A percentile compares a stretch with the other conserved stretches of the same genome.
Evolutionary conservation across 164 flowering plant species (phyloP).

Genomic region (Taxillus chinensis): DNA sequence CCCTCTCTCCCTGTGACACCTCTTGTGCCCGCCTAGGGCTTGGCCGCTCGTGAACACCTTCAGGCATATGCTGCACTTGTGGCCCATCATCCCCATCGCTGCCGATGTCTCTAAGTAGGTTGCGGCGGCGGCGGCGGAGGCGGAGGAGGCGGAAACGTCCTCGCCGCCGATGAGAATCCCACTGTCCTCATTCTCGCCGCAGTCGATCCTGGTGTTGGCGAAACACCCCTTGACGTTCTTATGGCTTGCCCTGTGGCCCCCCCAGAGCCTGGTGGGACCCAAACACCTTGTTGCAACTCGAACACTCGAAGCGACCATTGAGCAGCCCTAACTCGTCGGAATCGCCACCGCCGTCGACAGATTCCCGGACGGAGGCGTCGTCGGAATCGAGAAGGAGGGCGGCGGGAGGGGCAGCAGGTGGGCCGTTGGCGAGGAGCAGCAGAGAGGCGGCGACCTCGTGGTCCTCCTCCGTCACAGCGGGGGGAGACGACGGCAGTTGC

Average conservation of each 20-base stretch:
- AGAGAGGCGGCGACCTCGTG: conserved; percentile 51
- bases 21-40: conserved; percentile 82
- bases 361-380: no score
- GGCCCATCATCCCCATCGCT: conserved; percentile 19
- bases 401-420: background rate
- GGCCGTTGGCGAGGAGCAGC: conserved; percentile 44
- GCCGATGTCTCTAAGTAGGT: background rate
- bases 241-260: conserved; percentile 75
- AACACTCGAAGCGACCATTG: conserved; percentile 49
- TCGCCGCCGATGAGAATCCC: background rate
- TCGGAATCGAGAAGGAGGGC: no score
- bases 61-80: conserved; percentile 51
- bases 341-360: conserved; percentile 5
- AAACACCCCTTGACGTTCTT: conserved; percentile 82
- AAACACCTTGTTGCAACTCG: conserved; percentile 78
- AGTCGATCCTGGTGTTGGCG: conserved; percentile 36
- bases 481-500: conserved; percentile 10
- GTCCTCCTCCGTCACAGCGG: conserved; percentile 34
- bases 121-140: background rate
- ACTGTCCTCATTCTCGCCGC: conserved; percentile 8
- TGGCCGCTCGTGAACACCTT: conserved; percentile 78
- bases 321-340: background rate
- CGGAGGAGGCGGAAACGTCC: conserved; percentile 3
- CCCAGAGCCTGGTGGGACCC: conserved; percentile 79
- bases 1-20: conserved; percentile 69